phyloP scores from a whole-genome alignment of 345 rosid genomes.

The Bruguiera gymnorhiza region DNA sequence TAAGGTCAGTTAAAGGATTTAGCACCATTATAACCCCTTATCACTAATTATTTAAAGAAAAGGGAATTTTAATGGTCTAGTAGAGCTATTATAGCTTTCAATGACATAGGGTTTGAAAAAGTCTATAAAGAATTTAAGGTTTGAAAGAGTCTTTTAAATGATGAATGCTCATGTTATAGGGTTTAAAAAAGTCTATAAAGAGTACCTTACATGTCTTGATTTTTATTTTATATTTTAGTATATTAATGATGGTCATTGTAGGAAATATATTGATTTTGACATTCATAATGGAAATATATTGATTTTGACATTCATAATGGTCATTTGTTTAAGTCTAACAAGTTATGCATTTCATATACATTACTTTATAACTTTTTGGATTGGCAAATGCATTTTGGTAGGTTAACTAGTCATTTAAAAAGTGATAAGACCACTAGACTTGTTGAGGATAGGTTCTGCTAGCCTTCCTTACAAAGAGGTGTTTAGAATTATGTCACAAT shows the following conservation, averaged over 20 bases:
- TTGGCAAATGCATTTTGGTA: background rate
- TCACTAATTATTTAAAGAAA: background rate
- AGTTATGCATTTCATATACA: background rate
- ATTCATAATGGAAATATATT: background rate
- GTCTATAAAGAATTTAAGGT: no score
- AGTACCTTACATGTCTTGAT: no score
- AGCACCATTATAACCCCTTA: background rate
- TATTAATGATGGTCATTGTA: no score
- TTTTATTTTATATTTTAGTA: no score
- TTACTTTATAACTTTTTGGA: no score
- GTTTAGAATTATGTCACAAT: background rate
- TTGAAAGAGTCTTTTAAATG: no score
- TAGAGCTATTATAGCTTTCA: background rate
- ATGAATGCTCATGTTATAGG: no score
- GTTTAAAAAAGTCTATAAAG: no score
- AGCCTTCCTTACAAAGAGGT: background rate
- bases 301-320: background rate
- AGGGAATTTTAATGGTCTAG: background rate
- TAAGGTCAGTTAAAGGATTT: background rate
- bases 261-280: background rate
- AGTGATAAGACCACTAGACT: background rate
- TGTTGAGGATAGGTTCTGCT: background rate
- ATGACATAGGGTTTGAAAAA: background rate
- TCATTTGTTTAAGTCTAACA: background rate
- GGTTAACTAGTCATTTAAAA: background rate